Evolutionary conservation across 2,329 filamentous ascomycete genomes (phyloP), one percentile per base, ranked within the genome.

Genomic region (Aspergillus sp.): DNA sequence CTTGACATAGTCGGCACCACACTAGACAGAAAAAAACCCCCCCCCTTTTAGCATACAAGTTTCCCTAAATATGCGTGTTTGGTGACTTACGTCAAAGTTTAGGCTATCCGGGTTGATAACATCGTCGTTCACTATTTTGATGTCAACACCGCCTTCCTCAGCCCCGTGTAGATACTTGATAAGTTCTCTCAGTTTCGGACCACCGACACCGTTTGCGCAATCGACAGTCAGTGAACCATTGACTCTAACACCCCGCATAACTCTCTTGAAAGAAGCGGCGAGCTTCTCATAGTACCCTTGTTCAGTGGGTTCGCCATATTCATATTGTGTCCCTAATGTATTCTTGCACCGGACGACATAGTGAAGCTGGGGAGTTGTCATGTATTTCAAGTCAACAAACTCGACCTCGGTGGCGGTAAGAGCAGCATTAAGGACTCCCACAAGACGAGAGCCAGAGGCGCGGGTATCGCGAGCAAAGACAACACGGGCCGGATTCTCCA

Each of bases 291-390:
- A 98, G 79, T 99, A 99, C 37, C 95, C 95, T 58, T 86, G 82
- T 79, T 98, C 93, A 61, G 89, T 96, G 53, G 91, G 85, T 71
- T 91, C 87, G 57, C 95, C 95, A 72, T 98, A 99, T 17, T 91
- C 85, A 66, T 92, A 88, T 56, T 89, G 88, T 2, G 91, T 96
- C 60, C 89, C 90, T 68, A 95, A 85, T 1, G 93, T 98, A 79
- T 99, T 99, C 77, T 92, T 85, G 75, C 93, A 96, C 64, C 95
- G 90, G 33, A 93, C 93, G 63, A 98, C 83, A 77, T 99, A 99
- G 80, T 99, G 95, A 58, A 99, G 84, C 79, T 98, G 95, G n/a
- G 95, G 95, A 3, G 95, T 99, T 12, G 95, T 98, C 69, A 97
- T 82, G 72, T 93, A 88, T 77, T 93, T 95, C 79, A 88, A 93